Percentiles rank a stretch among this genome's conserved stretches.
These are phyloP conservation scores for Iberis pinnata DNA, from an alignment of 345 rosid species.

Conservation along the genomic window DNA sequence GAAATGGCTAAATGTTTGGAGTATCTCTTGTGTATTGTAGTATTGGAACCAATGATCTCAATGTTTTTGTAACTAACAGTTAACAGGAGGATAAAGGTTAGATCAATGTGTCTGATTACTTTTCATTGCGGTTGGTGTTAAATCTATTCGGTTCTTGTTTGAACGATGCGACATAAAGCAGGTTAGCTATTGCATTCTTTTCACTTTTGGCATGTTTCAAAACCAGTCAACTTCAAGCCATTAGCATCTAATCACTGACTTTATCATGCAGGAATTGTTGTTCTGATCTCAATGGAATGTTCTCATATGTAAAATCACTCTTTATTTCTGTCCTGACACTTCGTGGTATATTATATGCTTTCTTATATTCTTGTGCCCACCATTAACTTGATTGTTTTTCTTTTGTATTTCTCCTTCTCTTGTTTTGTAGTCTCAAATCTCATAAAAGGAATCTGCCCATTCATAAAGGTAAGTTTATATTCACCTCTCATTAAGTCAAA, in stretches of 20 bases:
- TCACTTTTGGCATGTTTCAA: conserved; percentile 18
- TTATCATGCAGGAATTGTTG: conserved; percentile 21
- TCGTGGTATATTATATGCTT: conserved; percentile 24
- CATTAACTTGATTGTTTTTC: conserved; percentile 33
- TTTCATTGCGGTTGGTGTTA: conserved; percentile 10
- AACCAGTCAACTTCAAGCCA: conserved; percentile 17
- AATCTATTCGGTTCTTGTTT: conserved; percentile 9
- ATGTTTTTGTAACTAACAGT: background rate
- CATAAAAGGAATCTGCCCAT: conserved; percentile 26
- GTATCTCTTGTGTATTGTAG: no score
- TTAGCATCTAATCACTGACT: conserved; percentile 24
- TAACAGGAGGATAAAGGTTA: background rate
- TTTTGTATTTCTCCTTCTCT: background rate
- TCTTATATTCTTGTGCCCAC: conserved; percentile 30
- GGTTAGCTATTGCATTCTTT: conserved; percentile 16
- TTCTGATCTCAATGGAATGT: conserved; percentile 28
- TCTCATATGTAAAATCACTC: conserved; percentile 25
- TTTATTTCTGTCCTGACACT: conserved; percentile 26
- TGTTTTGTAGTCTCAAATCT: conserved; percentile 22
- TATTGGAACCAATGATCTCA: background rate
- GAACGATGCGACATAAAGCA: background rate
- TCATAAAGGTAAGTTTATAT: conserved; percentile 11
- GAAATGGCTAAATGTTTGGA: background rate
- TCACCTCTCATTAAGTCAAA: conserved; percentile 21
- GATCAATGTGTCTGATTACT: conserved; percentile 3